A percentile compares a stretch with the other conserved stretches of the same genome.
Evolutionary conservation across 1,284 basidiomycete genomes (phyloP).

Genomic region (Rhodotorula glutinis): DNA sequence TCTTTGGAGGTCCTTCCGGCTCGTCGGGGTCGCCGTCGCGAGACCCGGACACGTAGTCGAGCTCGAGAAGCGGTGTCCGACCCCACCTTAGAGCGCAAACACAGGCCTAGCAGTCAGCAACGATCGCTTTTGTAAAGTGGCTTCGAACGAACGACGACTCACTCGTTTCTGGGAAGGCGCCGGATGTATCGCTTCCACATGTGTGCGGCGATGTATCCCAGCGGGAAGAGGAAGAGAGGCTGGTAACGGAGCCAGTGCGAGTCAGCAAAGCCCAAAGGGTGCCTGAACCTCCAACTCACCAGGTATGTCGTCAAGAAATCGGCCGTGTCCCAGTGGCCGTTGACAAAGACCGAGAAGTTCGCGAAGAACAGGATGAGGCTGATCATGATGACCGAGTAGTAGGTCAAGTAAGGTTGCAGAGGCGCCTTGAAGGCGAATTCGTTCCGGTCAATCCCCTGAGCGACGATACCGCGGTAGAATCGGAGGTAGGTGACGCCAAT

Average conservation of each 20-base stretch:
- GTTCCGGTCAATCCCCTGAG: constrained; percentile 60
- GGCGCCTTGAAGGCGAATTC: constrained; percentile 56
- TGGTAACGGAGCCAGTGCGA: constrained; percentile 56
- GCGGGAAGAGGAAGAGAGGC: constrained; percentile 68
- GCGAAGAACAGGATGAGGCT: constrained; percentile 26
- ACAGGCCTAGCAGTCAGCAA: no score
- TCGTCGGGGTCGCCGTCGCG: constrained; percentile 12
- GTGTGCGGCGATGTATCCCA: constrained; percentile 61
- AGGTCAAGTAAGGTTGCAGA: constrained; percentile 47
- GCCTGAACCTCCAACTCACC: background rate
- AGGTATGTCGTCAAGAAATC: constrained; percentile 11
- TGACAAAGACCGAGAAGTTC: constrained; percentile 29
- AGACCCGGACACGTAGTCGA: constrained; percentile 61
- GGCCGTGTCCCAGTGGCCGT: constrained; percentile 10
- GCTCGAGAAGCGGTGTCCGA: constrained; percentile 57
- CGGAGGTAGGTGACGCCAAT: constrained; percentile 35
- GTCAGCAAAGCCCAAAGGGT: background rate
- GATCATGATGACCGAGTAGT: constrained; percentile 24
- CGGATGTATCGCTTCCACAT: constrained; percentile 45
- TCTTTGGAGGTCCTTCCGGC: background rate
- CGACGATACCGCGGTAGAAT: constrained; percentile 53
- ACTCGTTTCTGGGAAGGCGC: background rate
- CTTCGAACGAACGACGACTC: background rate
- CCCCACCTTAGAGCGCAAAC: constrained; percentile 43
- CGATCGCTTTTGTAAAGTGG: background rate